phyloP scores from a whole-genome alignment of 768 basidiomycete genomes.

The Lentinula guzmanii region DNA sequence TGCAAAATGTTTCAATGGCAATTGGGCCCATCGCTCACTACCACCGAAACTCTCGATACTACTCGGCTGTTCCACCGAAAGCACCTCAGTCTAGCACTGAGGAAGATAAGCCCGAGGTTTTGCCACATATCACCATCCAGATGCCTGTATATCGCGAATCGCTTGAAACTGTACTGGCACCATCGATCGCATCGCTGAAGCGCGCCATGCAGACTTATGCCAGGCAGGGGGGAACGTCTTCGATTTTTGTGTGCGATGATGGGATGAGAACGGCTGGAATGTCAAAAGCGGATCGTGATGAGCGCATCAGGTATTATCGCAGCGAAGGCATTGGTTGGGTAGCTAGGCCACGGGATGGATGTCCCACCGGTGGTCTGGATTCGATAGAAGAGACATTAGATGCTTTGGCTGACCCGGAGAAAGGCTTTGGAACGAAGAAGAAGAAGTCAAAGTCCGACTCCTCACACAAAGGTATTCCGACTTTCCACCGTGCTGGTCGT shows the following conservation, averaged over 20 bases:
- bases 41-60: constrained; percentile 76
- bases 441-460: not conserved
- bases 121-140: constrained; percentile 77
- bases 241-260: constrained; percentile 78
- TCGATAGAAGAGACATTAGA: not conserved
- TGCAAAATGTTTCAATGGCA: constrained; percentile 63
- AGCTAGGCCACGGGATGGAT: constrained; percentile 65
- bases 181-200: constrained; percentile 69
- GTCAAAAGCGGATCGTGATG: constrained; percentile 53
- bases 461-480: constrained; percentile 10
- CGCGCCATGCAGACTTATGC: constrained; percentile 86
- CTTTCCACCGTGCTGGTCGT: constrained; percentile 64
- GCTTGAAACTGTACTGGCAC: constrained; percentile 61
- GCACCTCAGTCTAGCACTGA: not conserved
- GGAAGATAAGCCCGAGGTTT: constrained; percentile 26
- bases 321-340: constrained; percentile 74
- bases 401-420: constrained; percentile 9
- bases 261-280: constrained; percentile 43
- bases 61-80: constrained; percentile 59
- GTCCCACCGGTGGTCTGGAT: constrained; percentile 35
- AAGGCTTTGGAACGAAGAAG: not conserved
- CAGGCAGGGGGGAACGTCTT: constrained; percentile 73
- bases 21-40: constrained; percentile 78
- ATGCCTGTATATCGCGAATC: constrained; percentile 86
- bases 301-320: constrained; percentile 64